Conservation (phyloP, 805 yeast species). For the Teunomyces panamensis region DNA sequence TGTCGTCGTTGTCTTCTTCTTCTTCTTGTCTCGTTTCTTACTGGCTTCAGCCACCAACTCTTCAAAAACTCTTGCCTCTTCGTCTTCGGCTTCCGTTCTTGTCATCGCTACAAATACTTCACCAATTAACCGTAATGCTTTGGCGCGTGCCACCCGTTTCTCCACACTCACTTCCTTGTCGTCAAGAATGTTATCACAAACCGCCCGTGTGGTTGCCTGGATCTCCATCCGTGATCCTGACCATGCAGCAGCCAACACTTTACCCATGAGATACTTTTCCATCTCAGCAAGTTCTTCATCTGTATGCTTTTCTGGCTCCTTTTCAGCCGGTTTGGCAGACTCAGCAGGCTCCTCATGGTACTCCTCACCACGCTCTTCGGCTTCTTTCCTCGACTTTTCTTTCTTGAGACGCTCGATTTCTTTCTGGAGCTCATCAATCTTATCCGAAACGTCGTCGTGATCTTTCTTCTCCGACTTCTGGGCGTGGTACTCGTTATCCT, state of each 20-base stretch:
- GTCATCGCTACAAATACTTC: slow-evolving; percentile 55
- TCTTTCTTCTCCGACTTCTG: slow-evolving; percentile 19
- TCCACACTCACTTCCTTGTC: slow-evolving; percentile 51
- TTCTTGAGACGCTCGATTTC: slow-evolving; percentile 15
- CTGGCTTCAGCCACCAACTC: slow-evolving; percentile 56
- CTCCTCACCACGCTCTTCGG: slow-evolving; percentile 16
- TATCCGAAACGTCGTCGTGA: slow-evolving; percentile 13
- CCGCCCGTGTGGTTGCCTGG: slow-evolving; percentile 66
- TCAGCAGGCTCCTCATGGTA: slow-evolving; percentile 12
- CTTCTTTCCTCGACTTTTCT: slow-evolving; percentile 9
- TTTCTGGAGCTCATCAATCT: slow-evolving; percentile 13
- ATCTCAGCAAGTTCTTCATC: slow-evolving; percentile 64
- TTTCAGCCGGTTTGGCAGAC: slow-evolving; percentile 5
- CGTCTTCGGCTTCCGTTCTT: slow-evolving; percentile 67
- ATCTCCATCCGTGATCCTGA: slow-evolving; percentile 77
- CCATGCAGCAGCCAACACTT: slow-evolving; percentile 83
- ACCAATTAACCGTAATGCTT: slow-evolving; percentile 59
- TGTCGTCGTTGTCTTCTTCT: slow-evolving; percentile 9
- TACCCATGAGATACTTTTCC: slow-evolving; percentile 74
- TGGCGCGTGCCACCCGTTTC: slow-evolving; percentile 58
- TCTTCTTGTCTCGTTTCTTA: slow-evolving; percentile 38
- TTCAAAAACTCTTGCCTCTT: slow-evolving; percentile 76
- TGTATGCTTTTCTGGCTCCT: slow-evolving; percentile 41
- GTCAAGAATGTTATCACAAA: slow-evolving; percentile 62
- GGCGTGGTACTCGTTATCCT: slow-evolving; percentile 45